Evolutionary conservation across 768 basidiomycete species (phyloP).

Genomic region (Mycena rebaudengoi): DNA sequence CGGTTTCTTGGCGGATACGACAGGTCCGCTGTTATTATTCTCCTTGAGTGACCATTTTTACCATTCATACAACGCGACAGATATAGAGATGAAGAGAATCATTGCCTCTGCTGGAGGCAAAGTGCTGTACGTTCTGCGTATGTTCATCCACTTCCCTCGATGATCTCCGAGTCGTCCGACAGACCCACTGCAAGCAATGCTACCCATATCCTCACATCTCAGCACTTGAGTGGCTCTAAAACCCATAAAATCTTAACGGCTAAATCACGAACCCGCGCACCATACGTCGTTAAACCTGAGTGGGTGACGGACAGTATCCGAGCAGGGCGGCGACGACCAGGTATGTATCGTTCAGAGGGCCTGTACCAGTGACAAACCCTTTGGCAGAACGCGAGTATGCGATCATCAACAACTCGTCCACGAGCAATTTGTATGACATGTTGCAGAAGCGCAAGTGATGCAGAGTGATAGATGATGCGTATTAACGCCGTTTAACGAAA

Average conservation of each 20-base stretch:
- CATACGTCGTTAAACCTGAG: conserved; percentile 75
- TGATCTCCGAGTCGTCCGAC: background rate
- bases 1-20: conserved; percentile 72
- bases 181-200: conserved; percentile 68
- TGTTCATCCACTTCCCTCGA: background rate
- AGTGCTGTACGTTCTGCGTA: conserved; percentile 57
- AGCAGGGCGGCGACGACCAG: conserved; percentile 59
- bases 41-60: no score
- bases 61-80: no score
- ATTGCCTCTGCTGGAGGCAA: conserved; percentile 74
- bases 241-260: conserved; percentile 68
- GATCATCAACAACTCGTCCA: conserved; percentile 50
- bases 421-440: conserved; percentile 50
- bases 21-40: no score
- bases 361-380: conserved; percentile 59
- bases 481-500: background rate
- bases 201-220: conserved; percentile 84
- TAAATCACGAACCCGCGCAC: conserved; percentile 54
- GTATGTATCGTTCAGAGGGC: background rate
- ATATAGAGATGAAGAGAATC: conserved; percentile 80
- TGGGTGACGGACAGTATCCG: conserved; percentile 78
- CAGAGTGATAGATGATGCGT: background rate
- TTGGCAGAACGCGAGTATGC: conserved; percentile 68
- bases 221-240: conserved; percentile 75
- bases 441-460: conserved; percentile 14